Evolutionary conservation across 176 grass and related monocot genomes (phyloP).

Genomic region (Tillandsia leiboldiana): DNA sequence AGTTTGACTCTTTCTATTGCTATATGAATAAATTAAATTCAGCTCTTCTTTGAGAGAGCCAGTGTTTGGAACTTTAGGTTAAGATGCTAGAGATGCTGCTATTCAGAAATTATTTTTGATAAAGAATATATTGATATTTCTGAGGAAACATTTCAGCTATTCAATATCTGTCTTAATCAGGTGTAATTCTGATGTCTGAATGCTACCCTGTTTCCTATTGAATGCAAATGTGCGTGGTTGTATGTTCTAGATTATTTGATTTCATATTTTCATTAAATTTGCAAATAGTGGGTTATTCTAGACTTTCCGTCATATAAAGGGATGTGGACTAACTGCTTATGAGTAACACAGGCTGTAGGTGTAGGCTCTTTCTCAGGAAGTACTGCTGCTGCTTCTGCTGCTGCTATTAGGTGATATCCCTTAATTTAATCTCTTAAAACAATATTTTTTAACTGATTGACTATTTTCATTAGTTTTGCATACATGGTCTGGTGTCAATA

Average conservation of each 20-base stretch:
- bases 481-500: too few species aligned
- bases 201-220: too few species aligned
- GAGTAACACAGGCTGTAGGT: constrained; percentile 82
- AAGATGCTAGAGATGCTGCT: too few species aligned
- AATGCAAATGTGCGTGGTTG: too few species aligned
- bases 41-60: neutral
- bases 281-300: constrained; percentile 5
- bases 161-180: too few species aligned
- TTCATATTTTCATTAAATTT: neutral
- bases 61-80: too few species aligned
- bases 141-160: too few species aligned
- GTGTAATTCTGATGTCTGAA: neutral
- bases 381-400: constrained; percentile 64
- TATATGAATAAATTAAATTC: neutral
- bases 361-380: constrained; percentile 72
- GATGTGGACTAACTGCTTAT: constrained; percentile 23
- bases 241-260: too few species aligned
- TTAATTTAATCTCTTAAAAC: neutral
- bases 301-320: constrained; percentile 20
- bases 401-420: constrained; percentile 61
- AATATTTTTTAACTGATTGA: constrained; percentile 4
- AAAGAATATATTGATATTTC: too few species aligned
- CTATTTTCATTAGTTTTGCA: constrained; percentile 5
- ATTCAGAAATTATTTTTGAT: too few species aligned
- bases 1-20: neutral